Evolutionary conservation across 2,329 filamentous ascomycete species (phyloP).

Genomic region (Pyrenochaeta sp.): DNA sequence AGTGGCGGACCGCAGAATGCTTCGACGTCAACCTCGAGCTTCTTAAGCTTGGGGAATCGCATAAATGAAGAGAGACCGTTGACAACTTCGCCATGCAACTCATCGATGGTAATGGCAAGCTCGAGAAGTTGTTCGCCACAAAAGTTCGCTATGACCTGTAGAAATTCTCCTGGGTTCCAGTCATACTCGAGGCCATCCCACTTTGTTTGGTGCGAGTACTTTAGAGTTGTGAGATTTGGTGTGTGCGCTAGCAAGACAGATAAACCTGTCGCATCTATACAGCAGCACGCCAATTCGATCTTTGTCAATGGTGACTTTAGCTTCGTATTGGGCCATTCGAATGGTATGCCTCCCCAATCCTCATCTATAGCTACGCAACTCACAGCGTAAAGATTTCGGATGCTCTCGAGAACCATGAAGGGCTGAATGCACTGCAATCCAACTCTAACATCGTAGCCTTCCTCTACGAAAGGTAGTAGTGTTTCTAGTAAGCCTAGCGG

Average conservation of each 20-base stretch:
- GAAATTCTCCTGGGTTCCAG: conserved; percentile 46
- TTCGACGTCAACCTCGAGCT: conserved; percentile 40
- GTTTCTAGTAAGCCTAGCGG: conserved; percentile 36
- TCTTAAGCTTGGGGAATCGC: conserved; percentile 30
- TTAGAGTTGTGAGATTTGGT: conserved; percentile 36
- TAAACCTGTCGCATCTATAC: conserved; percentile 41
- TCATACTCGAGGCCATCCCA: conserved; percentile 42
- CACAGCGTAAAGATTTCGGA: conserved; percentile 42
- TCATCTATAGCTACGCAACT: conserved; percentile 44
- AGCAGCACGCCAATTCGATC: conserved; percentile 42
- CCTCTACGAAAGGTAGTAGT: conserved; percentile 40
- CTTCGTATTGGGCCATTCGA: conserved; percentile 35
- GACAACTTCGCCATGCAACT: conserved; percentile 38
- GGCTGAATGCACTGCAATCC: conserved; percentile 39
- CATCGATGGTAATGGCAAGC: conserved; percentile 45
- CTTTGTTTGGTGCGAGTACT: conserved; percentile 47
- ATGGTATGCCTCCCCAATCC: conserved; percentile 38
- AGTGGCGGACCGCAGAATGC: conserved; percentile 46
- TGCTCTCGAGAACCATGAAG: conserved; percentile 33
- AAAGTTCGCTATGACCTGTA: conserved; percentile 33
- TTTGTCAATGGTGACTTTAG: conserved; percentile 33
- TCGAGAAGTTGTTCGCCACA: conserved; percentile 34
- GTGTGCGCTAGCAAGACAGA: conserved; percentile 33
- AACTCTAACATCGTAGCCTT: conserved; percentile 40
- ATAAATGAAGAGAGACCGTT: conserved; percentile 45